A percentile compares a stretch with the other conserved stretches of the same genome.
These are phyloP conservation scores for Nitzschia putrida DNA, from an alignment of 108 stramenopile species.

Conservation along the genomic window DNA sequence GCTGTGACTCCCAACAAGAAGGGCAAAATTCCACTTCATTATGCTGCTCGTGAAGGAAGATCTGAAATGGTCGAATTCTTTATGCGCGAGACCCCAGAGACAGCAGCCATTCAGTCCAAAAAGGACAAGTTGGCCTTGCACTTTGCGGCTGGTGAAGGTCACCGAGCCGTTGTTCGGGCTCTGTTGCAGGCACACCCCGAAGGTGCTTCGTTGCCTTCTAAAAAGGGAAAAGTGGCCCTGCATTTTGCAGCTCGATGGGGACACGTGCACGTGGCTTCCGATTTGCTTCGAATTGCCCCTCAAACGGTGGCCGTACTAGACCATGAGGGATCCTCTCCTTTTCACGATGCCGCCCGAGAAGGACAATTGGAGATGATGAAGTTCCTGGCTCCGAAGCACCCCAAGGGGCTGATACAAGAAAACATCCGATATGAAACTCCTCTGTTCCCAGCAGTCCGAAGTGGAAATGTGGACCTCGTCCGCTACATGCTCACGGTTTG, in stretches of 20 bases:
- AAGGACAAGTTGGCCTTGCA: constrained; percentile 58
- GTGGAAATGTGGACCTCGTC: constrained; percentile 41
- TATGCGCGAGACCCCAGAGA: constrained; percentile 25
- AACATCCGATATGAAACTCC: constrained; percentile 56
- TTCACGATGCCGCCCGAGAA: constrained; percentile 58
- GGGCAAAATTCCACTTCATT: constrained; percentile 62
- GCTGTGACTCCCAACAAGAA: constrained; percentile 48
- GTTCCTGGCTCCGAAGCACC: constrained; percentile 36
- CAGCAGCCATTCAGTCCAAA: constrained; percentile 43
- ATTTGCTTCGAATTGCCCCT: constrained; percentile 31
- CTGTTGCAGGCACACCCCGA: constrained; percentile 43
- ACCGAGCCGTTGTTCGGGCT: constrained; percentile 33
- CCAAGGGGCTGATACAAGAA: constrained; percentile 29
- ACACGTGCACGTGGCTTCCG: constrained; percentile 42
- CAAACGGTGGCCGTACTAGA: constrained; percentile 33
- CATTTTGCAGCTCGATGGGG: constrained; percentile 65
- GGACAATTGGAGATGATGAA: constrained; percentile 48
- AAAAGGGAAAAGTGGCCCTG: constrained; percentile 56
- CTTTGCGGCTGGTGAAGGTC: constrained; percentile 58
- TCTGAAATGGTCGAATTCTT: constrained; percentile 46
- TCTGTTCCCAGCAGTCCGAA: constrained; percentile 52
- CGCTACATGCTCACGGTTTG: constrained; percentile 37
- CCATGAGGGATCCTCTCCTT: constrained; percentile 51
- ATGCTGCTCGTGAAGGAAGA: constrained; percentile 55
- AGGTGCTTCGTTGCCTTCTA: constrained; percentile 36